Conservation (phyloP, 768 basidiomycete species). For the Dendrothele bispora region DNA sequence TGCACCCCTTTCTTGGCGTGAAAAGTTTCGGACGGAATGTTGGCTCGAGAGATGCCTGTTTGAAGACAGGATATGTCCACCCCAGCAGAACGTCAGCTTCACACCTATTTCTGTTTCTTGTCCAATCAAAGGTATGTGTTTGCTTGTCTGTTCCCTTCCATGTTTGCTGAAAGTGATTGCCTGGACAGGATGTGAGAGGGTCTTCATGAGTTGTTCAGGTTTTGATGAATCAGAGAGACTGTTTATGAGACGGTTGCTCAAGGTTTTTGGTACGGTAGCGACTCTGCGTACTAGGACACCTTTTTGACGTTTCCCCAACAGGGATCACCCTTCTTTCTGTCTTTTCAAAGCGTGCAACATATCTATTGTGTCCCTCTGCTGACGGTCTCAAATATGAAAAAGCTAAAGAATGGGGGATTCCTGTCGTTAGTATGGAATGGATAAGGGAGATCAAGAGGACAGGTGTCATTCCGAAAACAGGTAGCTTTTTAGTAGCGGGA, state of each 20-base stretch:
- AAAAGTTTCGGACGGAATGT: constrained; percentile 86
- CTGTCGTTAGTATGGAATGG: constrained; percentile 74
- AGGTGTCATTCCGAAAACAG: constrained; percentile 43
- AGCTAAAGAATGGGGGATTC: constrained; percentile 76
- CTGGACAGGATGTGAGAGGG: constrained; percentile 49
- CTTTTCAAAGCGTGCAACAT: constrained; percentile 73
- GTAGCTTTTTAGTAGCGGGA: constrained; percentile 1
- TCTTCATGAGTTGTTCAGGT: constrained; percentile 73
- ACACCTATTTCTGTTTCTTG: constrained; percentile 56
- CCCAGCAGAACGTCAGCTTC: constrained; percentile 71
- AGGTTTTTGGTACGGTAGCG: constrained; percentile 58
- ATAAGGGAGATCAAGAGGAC: constrained; percentile 54
- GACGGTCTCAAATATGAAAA: constrained; percentile 76
- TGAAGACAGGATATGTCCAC: constrained; percentile 66
- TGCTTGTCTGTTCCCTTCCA: neutral
- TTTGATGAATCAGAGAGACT: constrained; percentile 68
- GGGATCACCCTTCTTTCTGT: constrained; percentile 54
- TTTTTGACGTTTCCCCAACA: constrained; percentile 20
- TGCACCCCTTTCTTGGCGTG: constrained; percentile 40
- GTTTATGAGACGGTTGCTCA: constrained; percentile 64
- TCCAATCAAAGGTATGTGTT: constrained; percentile 57
- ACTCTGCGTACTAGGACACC: neutral
- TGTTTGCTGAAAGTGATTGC: neutral
- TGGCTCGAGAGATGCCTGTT: constrained; percentile 90
- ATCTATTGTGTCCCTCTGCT: constrained; percentile 75